Conservation (phyloP, 495 filamentous ascomycete species). For the Penicillium maclennaniae region DNA sequence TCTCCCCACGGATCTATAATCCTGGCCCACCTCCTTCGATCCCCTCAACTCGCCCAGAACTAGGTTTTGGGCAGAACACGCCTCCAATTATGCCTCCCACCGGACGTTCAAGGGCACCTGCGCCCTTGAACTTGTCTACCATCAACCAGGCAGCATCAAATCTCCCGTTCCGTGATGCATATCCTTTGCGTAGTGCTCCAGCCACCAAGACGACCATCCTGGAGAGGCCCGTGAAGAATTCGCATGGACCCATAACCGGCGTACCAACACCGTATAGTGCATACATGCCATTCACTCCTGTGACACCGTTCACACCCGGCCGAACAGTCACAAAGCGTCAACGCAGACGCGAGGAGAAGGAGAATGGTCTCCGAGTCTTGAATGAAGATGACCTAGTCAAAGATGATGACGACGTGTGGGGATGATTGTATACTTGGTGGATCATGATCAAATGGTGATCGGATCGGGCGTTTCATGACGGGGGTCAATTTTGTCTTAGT, state of each 20-base stretch:
- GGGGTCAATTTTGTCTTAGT: not conserved
- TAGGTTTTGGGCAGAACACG: conserved; percentile 17
- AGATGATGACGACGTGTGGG: conserved; percentile 57
- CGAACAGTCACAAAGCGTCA: conserved; percentile 70
- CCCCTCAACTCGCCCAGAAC: conserved; percentile 21
- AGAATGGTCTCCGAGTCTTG: conserved; percentile 37
- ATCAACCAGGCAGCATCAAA: conserved; percentile 27
- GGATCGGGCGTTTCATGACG: not conserved
- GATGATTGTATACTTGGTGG: conserved; percentile 14
- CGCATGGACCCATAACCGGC: conserved; percentile 64
- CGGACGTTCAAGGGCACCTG: conserved; percentile 25
- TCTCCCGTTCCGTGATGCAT: conserved; percentile 58
- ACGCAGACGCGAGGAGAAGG: conserved; percentile 52
- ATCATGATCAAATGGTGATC: not conserved
- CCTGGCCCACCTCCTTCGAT: conserved; percentile 52
- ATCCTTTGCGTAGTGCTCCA: conserved; percentile 51
- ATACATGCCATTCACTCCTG: conserved; percentile 87
- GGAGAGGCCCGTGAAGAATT: conserved; percentile 57
- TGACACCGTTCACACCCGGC: conserved; percentile 82
- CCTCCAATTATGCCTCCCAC: conserved; percentile 18
- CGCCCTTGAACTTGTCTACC: conserved; percentile 37
- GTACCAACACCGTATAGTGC: conserved; percentile 80
- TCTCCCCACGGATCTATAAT: conserved; percentile 56
- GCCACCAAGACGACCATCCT: conserved; percentile 76
- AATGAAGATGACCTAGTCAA: conserved; percentile 48